A percentile compares a stretch with the other conserved stretches of the same genome.
phyloP scores from a whole-genome alignment of 805 yeast genomes.

The Torulaspora franciscae region DNA sequence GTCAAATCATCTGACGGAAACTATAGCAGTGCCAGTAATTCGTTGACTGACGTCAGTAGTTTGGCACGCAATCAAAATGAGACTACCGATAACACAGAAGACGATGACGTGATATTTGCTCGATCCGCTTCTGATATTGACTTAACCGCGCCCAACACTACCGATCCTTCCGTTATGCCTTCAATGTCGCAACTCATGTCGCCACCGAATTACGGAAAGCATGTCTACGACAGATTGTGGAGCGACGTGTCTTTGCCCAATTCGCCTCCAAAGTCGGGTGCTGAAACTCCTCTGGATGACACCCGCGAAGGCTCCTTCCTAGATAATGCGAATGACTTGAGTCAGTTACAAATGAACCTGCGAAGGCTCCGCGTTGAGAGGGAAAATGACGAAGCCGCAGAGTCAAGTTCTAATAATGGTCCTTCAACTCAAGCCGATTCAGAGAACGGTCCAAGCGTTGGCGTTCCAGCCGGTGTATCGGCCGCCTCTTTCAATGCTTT shows the following conservation, averaged over 20 bases:
- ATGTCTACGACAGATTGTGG: conserved; percentile 77
- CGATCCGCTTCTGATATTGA: conserved; percentile 34
- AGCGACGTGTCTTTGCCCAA: conserved; percentile 45
- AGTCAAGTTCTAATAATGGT: neutral
- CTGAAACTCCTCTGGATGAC: conserved; percentile 31
- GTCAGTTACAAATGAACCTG: conserved; percentile 30
- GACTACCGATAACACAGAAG: conserved; percentile 26
- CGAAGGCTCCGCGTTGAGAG: conserved; percentile 20
- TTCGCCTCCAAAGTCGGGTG: conserved; percentile 32
- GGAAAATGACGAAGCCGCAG: conserved; percentile 6
- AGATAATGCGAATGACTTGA: conserved; percentile 28
- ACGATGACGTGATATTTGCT: conserved; percentile 40
- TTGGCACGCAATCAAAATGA: conserved; percentile 8
- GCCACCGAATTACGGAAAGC: conserved; percentile 81
- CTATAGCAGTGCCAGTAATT: conserved; percentile 12
- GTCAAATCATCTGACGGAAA: conserved; percentile 23
- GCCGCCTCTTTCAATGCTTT: neutral
- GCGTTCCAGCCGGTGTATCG: neutral
- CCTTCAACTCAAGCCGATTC: neutral
- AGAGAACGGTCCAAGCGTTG: neutral
- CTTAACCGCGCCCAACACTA: conserved; percentile 18
- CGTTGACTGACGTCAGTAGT: conserved; percentile 4
- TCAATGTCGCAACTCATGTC: conserved; percentile 50
- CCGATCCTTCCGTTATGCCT: conserved; percentile 15
- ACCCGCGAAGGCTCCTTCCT: conserved; percentile 25